phyloP scores from a whole-genome alignment of 805 yeast species.

The Lipomyces orientalis region DNA sequence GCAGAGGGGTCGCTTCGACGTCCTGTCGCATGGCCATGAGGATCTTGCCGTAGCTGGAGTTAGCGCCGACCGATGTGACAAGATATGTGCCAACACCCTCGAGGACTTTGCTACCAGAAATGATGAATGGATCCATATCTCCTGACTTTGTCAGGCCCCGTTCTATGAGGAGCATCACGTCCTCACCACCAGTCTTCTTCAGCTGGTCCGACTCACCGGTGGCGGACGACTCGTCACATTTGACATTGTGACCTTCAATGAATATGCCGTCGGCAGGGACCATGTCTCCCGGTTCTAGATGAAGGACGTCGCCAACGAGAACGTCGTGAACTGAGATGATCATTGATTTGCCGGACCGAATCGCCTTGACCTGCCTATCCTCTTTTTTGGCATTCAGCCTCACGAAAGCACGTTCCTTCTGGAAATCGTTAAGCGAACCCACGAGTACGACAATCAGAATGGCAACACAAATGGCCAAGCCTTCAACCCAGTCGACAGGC shows the following conservation, averaged over 20 bases:
- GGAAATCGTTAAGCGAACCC: constrained; percentile 92
- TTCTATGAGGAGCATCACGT: constrained; percentile 77
- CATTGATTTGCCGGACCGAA: constrained; percentile 69
- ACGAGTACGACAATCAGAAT: constrained; percentile 86
- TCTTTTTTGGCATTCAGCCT: constrained; percentile 86
- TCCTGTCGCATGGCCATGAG: constrained; percentile 78
- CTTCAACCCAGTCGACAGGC: constrained; percentile 98
- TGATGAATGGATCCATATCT: constrained; percentile 72
- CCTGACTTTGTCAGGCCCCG: constrained; percentile 39
- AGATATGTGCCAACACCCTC: constrained; percentile 84
- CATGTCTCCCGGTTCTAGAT: constrained; percentile 90
- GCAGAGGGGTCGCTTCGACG: constrained; percentile 61
- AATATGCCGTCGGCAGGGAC: constrained; percentile 92
- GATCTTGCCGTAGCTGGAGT: constrained; percentile 89
- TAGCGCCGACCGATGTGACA: constrained; percentile 85
- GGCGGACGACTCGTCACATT: constrained; percentile 94
- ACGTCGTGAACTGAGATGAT: constrained; percentile 74
- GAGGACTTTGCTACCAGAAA: constrained; percentile 83
- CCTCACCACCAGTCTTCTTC: constrained; percentile 86
- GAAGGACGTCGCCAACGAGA: constrained; percentile 81
- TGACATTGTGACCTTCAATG: constrained; percentile 82
- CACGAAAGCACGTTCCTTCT: constrained; percentile 92
- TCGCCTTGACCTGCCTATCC: constrained; percentile 74
- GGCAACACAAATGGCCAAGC: constrained; percentile 93
- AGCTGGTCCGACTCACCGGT: constrained; percentile 97